Base-by-base conservation (phyloP, 1,139 yeast genomes). In the Entelexis paramagnoliae region DNA sequence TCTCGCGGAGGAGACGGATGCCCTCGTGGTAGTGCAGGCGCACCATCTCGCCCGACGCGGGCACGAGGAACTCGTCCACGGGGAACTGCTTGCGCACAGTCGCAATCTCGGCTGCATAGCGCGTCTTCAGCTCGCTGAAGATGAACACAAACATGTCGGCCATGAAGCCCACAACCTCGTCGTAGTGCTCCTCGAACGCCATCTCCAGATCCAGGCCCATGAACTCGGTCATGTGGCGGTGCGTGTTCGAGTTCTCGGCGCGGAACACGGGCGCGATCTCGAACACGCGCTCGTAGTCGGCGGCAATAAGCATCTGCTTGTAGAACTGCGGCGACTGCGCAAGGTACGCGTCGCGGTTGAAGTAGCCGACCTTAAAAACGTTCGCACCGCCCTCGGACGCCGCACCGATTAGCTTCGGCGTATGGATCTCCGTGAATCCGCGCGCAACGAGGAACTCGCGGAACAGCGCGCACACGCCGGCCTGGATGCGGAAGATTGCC, bases 141-240 rank as follows among this genome's bases (percentile, higher is more conserved):
- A 91, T 85, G 72, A 83, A 89, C 61, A 87, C 80, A 65, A 93
- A 89, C 71, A 91, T 75, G 58, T 87, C 95, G 55, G 82, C 81
- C 66, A 91, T 76, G 33, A 81, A 73, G 60, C 88, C 95, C 64
- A 91, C 75, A 43, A 83, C 95, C 73, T 91, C 99, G 66, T 93
- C 94, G 70, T 91, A 91, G 71, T 91, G 96, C 72, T 89, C 96
- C 73, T 91, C 97, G 66, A 91, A 86, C 8, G 96, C 85, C 95
- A 93, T 87, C 72, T 91, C 99, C 73, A 91, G 73, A 76, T 91
- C 99, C 64, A 93, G 81, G 54, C 99, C 99, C 55, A 84, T 85
- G 70, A 91, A 91, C 71, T 91, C 99, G 54, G 99, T 91, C 96
- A 91, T 83, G 71, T 91, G 99, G 73, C 99, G 89, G 70, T 91